Evolutionary conservation across 345 rosid species (phyloP).

Genomic region (Aquilaria yunnanensis): DNA sequence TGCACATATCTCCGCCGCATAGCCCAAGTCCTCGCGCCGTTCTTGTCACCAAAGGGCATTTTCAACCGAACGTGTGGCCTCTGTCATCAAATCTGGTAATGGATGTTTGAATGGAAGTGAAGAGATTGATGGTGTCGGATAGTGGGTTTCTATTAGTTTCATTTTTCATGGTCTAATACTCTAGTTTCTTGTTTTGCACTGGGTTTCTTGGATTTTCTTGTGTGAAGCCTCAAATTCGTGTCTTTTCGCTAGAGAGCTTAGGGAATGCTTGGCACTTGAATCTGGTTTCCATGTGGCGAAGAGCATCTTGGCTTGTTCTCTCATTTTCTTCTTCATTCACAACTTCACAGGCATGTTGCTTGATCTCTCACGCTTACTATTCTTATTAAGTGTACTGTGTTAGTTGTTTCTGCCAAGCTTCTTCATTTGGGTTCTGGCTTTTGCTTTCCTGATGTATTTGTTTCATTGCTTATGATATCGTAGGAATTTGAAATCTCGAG

Average conservation of each 20-base stretch:
- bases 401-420: too few species aligned
- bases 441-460: background rate
- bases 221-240: constrained; percentile 14
- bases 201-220: constrained; percentile 12
- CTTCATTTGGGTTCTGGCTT: too few species aligned
- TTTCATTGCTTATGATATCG: background rate
- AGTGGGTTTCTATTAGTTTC: too few species aligned
- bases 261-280: constrained; percentile 22
- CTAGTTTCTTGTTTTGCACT: background rate
- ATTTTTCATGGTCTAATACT: too few species aligned
- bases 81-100: too few species aligned
- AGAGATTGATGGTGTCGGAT: too few species aligned
- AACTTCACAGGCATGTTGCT: constrained; percentile 32
- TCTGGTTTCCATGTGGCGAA: constrained; percentile 20
- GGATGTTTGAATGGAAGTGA: too few species aligned
- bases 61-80: too few species aligned
- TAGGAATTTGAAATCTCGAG: constrained; percentile 4
- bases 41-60: too few species aligned
- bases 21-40: too few species aligned
- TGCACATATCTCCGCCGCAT: too few species aligned
- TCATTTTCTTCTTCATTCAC: constrained; percentile 22
- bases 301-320: constrained; percentile 15
- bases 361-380: constrained; percentile 3
- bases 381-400: background rate
- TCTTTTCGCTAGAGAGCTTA: constrained; percentile 23